A percentile compares a stretch with the other conserved stretches of the same genome.
These are phyloP conservation scores for Leccinum pellstonianum DNA, from an alignment of 768 basidiomycete species.

Conservation along the genomic window DNA sequence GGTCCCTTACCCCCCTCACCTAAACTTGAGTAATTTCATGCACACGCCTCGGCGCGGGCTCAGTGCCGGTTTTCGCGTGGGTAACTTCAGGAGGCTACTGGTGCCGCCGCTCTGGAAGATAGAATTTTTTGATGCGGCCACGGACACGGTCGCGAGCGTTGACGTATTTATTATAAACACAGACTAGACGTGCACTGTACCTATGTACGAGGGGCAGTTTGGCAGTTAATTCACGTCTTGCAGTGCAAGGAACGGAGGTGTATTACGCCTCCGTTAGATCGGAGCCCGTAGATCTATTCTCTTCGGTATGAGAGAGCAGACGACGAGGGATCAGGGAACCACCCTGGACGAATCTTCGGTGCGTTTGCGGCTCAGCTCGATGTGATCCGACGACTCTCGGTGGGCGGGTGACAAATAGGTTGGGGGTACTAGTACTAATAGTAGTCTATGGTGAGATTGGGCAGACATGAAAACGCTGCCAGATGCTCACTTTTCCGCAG, in stretches of 20 bases:
- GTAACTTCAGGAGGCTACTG: neutral
- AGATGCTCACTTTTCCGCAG: neutral
- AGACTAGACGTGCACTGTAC: neutral
- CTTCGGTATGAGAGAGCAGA: neutral
- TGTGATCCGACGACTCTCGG: too few species aligned
- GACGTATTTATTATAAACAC: neutral
- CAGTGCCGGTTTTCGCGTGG: neutral
- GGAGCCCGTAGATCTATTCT: neutral
- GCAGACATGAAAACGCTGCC: neutral
- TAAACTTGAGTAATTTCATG: neutral
- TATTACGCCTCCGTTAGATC: neutral
- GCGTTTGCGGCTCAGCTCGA: neutral
- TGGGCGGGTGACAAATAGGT: too few species aligned
- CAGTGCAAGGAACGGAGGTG: neutral
- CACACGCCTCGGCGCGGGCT: neutral
- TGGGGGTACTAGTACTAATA: too few species aligned
- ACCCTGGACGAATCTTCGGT: neutral
- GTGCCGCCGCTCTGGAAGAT: neutral
- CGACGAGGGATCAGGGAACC: too few species aligned
- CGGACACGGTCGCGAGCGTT: neutral
- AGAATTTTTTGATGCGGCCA: neutral
- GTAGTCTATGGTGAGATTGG: neutral
- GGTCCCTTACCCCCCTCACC: neutral
- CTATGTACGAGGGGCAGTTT: neutral
- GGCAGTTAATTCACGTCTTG: neutral